A percentile compares a stretch with the other conserved stretches of the same genome.
phyloP scores from a whole-genome alignment of 2,329 filamentous ascomycete genomes.

The Fusarium sp. region DNA sequence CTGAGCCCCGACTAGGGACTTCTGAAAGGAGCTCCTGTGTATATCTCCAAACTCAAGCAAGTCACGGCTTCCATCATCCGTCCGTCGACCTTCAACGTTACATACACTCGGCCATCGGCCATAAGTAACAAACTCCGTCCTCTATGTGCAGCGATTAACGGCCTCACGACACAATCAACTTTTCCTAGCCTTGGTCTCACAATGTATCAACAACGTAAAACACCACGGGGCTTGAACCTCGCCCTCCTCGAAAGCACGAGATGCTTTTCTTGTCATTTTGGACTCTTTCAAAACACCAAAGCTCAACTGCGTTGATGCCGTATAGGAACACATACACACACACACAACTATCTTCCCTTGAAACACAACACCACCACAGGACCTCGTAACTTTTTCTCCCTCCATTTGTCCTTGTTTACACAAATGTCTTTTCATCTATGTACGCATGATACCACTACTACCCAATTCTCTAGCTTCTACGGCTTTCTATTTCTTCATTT shows the following conservation, averaged over 20 bases:
- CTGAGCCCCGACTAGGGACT: background rate
- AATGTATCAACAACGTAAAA: slow-evolving; percentile 13
- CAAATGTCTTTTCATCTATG: slow-evolving; percentile 24
- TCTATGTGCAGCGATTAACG: slow-evolving; percentile 29
- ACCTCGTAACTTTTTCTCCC: slow-evolving; percentile 7
- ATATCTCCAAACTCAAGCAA: background rate
- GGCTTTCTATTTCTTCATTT: slow-evolving; percentile 19
- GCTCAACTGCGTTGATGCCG: background rate
- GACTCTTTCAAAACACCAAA: background rate
- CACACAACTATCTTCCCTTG: slow-evolving; percentile 12
- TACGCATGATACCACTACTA: slow-evolving; percentile 39
- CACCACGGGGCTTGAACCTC: slow-evolving; percentile 11
- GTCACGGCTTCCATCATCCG: slow-evolving; percentile 2
- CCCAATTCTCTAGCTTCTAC: slow-evolving; percentile 20
- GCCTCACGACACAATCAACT: slow-evolving; percentile 25
- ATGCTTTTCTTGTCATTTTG: slow-evolving; percentile 5
- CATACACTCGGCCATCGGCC: slow-evolving; percentile 20
- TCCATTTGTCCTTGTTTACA: slow-evolving; percentile 31
- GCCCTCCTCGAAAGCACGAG: slow-evolving; percentile 6
- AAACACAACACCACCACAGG: slow-evolving; percentile 2
- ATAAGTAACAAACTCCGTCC: slow-evolving; percentile 9
- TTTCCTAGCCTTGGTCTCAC: slow-evolving; percentile 15
- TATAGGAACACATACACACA: slow-evolving; percentile 8
- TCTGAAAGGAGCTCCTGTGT: slow-evolving; percentile 2
- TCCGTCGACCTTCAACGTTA: slow-evolving; percentile 18